phyloP scores from a whole-genome alignment of 2,329 filamentous ascomycete species.

The Fusarium paranaense region DNA sequence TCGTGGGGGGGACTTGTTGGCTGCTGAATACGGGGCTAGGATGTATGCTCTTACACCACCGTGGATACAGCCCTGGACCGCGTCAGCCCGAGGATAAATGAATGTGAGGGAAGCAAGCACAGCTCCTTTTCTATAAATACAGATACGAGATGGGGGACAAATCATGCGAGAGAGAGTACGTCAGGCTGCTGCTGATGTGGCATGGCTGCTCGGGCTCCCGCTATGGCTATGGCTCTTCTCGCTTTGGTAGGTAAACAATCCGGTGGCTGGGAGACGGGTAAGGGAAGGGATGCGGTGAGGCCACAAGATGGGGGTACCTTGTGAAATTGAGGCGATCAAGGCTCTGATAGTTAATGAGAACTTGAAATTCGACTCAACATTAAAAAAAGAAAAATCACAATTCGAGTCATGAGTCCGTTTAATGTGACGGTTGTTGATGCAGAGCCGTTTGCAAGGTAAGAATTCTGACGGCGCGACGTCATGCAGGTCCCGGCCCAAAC shows the following conservation, averaged over 20 bases:
- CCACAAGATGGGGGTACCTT: constrained; percentile 6
- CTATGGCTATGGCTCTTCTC: background rate
- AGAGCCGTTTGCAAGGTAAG: background rate
- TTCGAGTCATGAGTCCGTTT: background rate
- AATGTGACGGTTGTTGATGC: background rate
- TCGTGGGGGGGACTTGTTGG: constrained; percentile 1
- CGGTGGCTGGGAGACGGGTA: constrained; percentile 43
- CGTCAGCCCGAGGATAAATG: constrained; percentile 6
- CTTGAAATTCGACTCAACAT: background rate
- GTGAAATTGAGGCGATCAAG: background rate
- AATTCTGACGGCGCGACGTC: constrained; percentile 32
- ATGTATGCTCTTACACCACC: constrained; percentile 25
- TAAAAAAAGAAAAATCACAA: background rate
- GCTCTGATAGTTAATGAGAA: background rate
- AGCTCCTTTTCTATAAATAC: background rate
- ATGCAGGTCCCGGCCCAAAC: constrained; percentile 26
- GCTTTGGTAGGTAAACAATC: constrained; percentile 34
- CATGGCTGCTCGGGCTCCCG: constrained; percentile 25
- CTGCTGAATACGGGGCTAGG: constrained; percentile 17
- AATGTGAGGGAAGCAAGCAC: background rate
- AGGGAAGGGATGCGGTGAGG: constrained; percentile 11
- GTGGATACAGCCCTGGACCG: constrained; percentile 1
- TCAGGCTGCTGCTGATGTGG: constrained; percentile 21
- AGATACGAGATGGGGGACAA: background rate
- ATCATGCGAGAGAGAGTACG: constrained; percentile 12